Evolutionary conservation across 495 filamentous ascomycete genomes (phyloP).

Genomic region (Penicillium waksmanii): DNA sequence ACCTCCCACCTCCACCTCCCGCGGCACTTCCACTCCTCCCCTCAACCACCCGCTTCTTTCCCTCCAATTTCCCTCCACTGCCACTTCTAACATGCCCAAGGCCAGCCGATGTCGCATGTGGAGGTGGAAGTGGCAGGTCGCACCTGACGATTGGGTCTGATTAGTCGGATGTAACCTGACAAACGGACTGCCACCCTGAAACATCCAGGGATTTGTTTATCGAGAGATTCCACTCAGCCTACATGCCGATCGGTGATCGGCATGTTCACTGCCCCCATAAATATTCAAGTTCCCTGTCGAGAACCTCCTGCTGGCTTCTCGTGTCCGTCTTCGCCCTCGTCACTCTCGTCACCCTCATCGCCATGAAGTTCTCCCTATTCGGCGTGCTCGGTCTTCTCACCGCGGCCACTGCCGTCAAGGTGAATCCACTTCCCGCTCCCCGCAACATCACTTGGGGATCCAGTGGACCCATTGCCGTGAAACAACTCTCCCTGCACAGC

Average conservation of each 20-base stretch:
- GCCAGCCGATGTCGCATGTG: no score
- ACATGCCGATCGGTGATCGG: conserved; percentile 23
- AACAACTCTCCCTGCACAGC: conserved; percentile 28
- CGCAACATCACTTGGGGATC: conserved; percentile 56
- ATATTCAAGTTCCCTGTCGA: conserved; percentile 18
- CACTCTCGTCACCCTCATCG: conserved; percentile 12
- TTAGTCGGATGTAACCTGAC: conserved; percentile 23
- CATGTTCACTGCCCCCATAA: conserved; percentile 23
- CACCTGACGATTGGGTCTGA: no score
- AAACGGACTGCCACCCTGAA: conserved; percentile 7
- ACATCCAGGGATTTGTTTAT: conserved; percentile 24
- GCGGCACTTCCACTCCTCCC: not conserved
- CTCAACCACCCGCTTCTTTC: no score
- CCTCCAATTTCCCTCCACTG: no score
- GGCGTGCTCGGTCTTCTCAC: conserved; percentile 30
- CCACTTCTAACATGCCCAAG: not conserved
- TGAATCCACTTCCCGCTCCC: conserved; percentile 60
- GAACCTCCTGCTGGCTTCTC: not conserved
- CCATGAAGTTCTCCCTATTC: conserved; percentile 39
- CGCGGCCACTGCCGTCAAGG: conserved; percentile 44
- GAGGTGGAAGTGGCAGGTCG: no score
- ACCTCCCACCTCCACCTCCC: not conserved
- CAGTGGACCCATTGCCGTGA: conserved; percentile 50
- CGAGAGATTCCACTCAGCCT: not conserved
- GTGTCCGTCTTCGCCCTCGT: not conserved